These are phyloP conservation scores for Paulownia fortunei DNA, from an alignment of 257 asterid genomes.

Conservation along the genomic window DNA sequence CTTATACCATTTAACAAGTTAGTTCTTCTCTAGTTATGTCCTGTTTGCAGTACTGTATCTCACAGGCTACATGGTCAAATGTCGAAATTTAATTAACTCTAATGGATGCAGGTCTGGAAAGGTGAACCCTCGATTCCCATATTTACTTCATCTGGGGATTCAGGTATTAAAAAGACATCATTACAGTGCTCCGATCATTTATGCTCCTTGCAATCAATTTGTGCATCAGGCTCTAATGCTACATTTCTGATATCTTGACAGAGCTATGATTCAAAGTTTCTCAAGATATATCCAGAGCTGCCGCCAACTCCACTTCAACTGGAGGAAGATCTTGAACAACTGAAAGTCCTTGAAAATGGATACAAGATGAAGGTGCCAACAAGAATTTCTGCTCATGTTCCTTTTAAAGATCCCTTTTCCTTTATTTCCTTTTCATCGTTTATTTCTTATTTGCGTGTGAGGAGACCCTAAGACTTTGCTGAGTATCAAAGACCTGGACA, in stretches of 20 bases:
- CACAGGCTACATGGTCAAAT: constrained; percentile 4
- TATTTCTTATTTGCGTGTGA: background rate
- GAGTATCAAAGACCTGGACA: background rate
- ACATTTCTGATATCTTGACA: constrained; percentile 33
- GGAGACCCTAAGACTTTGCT: constrained; percentile 7
- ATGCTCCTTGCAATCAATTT: background rate
- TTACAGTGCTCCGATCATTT: background rate
- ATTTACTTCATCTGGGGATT: constrained; percentile 89
- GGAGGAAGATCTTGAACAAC: constrained; percentile 96
- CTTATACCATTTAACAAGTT: constrained; percentile 88
- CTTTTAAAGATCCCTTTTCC: constrained; percentile 3
- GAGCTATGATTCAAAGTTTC: constrained; percentile 91
- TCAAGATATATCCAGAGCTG: constrained; percentile 68
- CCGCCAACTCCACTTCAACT: constrained; percentile 86
- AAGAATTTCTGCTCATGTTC: constrained; percentile 6
- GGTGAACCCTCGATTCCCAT: constrained; percentile 76
- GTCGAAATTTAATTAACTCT: constrained; percentile 1
- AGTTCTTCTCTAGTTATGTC: constrained; percentile 32
- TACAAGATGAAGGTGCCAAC: constrained; percentile 85
- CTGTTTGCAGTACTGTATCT: constrained; percentile 1
- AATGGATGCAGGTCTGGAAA: constrained; percentile 65
- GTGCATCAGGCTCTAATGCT: constrained; percentile 5
- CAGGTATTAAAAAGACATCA: constrained; percentile 53
- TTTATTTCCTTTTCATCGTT: background rate
- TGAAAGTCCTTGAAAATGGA: constrained; percentile 95